A percentile compares a stretch with the other conserved stretches of the same genome.
phyloP scores from a whole-genome alignment of 805 yeast species.

The Barnettozyma pratensis region DNA sequence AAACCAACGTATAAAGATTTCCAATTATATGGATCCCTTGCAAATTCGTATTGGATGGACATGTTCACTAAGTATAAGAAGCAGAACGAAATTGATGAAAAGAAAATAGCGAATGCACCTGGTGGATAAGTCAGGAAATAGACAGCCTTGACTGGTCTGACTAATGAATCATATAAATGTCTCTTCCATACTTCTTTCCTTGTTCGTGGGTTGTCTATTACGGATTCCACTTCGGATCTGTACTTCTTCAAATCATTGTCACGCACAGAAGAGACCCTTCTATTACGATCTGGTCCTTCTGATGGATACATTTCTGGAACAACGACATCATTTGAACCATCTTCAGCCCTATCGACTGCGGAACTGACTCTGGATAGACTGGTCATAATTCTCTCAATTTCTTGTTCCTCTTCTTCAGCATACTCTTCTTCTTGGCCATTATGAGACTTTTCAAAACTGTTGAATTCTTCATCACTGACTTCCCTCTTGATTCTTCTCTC shows the following conservation, averaged over 20 bases:
- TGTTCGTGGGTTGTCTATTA: conserved; percentile 16
- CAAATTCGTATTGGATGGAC: conserved; percentile 60
- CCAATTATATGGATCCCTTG: conserved; percentile 66
- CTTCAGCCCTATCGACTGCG: conserved; percentile 15
- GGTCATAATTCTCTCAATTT: conserved; percentile 17
- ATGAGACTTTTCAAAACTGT: neutral
- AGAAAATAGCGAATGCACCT: conserved; percentile 57
- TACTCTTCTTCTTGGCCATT: neutral
- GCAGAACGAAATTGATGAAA: conserved; percentile 68
- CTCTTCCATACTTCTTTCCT: conserved; percentile 22
- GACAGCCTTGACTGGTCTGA: conserved; percentile 60
- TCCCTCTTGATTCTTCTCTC: conserved; percentile 26
- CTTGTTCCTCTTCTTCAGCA: neutral
- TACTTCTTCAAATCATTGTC: conserved; percentile 20
- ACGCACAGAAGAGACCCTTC: neutral
- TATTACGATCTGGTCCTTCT: neutral
- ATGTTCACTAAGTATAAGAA: conserved; percentile 69
- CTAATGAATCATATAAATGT: conserved; percentile 40
- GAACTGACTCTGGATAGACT: conserved; percentile 16
- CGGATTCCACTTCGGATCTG: conserved; percentile 23
- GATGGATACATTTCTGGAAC: conserved; percentile 22
- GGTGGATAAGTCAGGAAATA: conserved; percentile 67
- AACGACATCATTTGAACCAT: conserved; percentile 10
- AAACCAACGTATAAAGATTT: conserved; percentile 62
- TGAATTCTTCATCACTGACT: conserved; percentile 4